Evolutionary conservation across 2,329 filamentous ascomycete species (phyloP).

Genomic region (Botrytis paeoniae): DNA sequence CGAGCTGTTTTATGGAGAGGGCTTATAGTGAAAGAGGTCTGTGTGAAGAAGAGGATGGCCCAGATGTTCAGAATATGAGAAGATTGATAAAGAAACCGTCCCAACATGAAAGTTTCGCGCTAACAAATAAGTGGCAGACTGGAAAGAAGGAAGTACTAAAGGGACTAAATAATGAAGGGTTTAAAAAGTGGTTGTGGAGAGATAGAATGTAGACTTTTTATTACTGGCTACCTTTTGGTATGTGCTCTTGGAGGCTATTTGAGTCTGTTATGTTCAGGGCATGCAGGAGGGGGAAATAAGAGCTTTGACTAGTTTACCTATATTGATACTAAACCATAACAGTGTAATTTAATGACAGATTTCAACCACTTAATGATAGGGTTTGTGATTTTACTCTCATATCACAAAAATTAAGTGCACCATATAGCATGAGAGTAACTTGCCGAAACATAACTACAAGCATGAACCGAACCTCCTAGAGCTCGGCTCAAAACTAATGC

Average conservation of each 20-base stretch:
- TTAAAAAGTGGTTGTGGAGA: slow-evolving; percentile 26
- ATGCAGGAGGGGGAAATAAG: not conserved
- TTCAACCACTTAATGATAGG: not conserved
- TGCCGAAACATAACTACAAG: not conserved
- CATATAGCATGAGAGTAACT: not conserved
- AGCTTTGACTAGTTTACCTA: not conserved
- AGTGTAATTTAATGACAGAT: not conserved
- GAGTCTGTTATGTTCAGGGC: not conserved
- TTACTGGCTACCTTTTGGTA: not conserved
- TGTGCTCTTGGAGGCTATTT: not conserved
- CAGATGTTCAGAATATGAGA: slow-evolving; percentile 31
- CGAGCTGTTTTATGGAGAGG: slow-evolving; percentile 41
- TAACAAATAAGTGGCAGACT: slow-evolving; percentile 18
- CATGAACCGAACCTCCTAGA: not conserved
- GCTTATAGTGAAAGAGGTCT: slow-evolving; percentile 37
- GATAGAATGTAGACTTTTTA: not conserved
- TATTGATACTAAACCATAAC: not conserved
- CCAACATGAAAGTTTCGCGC: slow-evolving; percentile 15
- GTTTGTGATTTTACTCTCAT: not conserved
- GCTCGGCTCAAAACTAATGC: not conserved
- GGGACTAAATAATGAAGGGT: slow-evolving; percentile 7
- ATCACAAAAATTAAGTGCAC: not conserved
- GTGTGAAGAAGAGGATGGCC: slow-evolving; percentile 40
- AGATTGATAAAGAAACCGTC: slow-evolving; percentile 12
- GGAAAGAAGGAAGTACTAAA: slow-evolving; percentile 13